These are phyloP conservation scores for Monilinia vaccinii-corymbosi DNA, from an alignment of 2,329 filamentous ascomycete species.

Conservation along the genomic window DNA sequence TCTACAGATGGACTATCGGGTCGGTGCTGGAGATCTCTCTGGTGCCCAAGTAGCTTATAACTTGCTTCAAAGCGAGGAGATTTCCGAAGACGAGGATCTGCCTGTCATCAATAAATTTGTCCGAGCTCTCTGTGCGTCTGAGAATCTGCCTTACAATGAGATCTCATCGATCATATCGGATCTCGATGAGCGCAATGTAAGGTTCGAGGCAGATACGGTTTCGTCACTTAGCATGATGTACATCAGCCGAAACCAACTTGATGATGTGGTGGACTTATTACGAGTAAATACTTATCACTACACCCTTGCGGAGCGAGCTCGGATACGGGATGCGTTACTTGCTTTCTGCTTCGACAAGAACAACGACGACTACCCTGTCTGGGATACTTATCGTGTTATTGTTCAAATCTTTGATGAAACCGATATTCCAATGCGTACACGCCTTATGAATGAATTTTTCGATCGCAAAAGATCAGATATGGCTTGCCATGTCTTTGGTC, in stretches of 20 bases:
- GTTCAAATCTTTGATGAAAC: slow-evolving; percentile 58
- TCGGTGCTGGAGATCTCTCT: slow-evolving; percentile 63
- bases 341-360: slow-evolving; percentile 55
- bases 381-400: slow-evolving; percentile 58
- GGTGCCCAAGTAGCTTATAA: slow-evolving; percentile 60
- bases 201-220: slow-evolving; percentile 66
- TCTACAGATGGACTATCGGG: slow-evolving; percentile 65
- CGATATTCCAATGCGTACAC: slow-evolving; percentile 53
- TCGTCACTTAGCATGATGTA: slow-evolving; percentile 65
- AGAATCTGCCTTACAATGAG: slow-evolving; percentile 55
- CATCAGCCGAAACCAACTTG: slow-evolving; percentile 64
- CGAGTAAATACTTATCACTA: slow-evolving; percentile 65
- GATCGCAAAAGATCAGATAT: slow-evolving; percentile 69
- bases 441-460: slow-evolving; percentile 78
- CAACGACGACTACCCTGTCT: slow-evolving; percentile 54
- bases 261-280: slow-evolving; percentile 74
- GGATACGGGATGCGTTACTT: slow-evolving; percentile 57
- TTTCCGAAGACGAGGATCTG: slow-evolving; percentile 48
- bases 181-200: slow-evolving; percentile 59
- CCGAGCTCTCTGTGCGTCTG: slow-evolving; percentile 52
- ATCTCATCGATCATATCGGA: slow-evolving; percentile 67
- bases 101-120: slow-evolving; percentile 63
- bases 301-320: slow-evolving; percentile 57
- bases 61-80: slow-evolving; percentile 47
- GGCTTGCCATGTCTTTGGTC: slow-evolving; percentile 76